Base-by-base conservation (phyloP, 179 eudicot species). In the Silene noctiflora region DNA sequence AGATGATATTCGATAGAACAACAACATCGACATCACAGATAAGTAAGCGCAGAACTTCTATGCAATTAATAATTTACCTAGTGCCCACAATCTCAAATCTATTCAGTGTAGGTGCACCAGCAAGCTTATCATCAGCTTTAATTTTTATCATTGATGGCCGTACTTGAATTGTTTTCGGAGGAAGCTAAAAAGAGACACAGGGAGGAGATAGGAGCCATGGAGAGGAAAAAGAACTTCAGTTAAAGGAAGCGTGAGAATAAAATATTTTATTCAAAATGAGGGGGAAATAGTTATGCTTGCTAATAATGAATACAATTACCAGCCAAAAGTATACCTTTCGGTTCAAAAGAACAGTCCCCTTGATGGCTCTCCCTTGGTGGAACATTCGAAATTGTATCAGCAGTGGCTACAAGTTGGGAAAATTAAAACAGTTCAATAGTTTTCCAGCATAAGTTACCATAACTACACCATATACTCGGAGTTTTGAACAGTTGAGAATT, bases 91-190 rank as follows among this genome's bases (percentile, higher is more conserved):
- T 86, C 86, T 92, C 96, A 84, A 92, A 85, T 21, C 90, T 86
- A 79, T 88, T 83, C 60, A 87, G 81, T 19, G 83, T 71, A 31
- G 76, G 83, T 71, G 67, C 72, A 79, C 69, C 65, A 17, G 67
- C 12, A 74, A 81, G 80, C n/a, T 53, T 42, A 10, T 67, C 7
- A 83, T 92, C 98, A 31, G 64, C 58, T 42, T 78, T 24, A 60
- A 92, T 88, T 77, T 94, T 94, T 5, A 94, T 75, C 98, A 92
- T 92, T n/a, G 94, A 90, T n/a, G 76, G 86, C 25, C 97, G 85
- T 76, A 94, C 76, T 65, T 81, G 83, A 76, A 94, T 89, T 63
- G 87, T 89, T 46, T 79, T 79, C 39, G 78, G 83, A 60, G 85
- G 85, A 77, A 83, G 85, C 85, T 83, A 25, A 20, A 44, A 73